These are phyloP conservation scores for Xanthoconium stramineum DNA, from an alignment of 768 basidiomycete genomes.

Conservation along the genomic window DNA sequence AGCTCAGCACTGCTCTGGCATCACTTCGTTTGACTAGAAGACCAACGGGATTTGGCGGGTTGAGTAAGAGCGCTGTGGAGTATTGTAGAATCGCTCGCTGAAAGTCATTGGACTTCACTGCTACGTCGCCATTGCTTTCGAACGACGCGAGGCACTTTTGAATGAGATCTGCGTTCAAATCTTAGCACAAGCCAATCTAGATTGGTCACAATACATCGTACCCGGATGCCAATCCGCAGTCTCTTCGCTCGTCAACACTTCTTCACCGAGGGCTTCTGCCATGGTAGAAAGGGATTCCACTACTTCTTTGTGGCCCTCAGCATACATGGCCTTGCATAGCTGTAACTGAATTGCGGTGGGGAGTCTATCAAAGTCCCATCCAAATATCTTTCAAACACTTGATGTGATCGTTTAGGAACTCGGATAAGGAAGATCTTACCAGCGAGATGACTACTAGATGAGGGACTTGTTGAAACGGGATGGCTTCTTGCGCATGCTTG, in stretches of 20 bases:
- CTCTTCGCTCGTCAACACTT: background rate
- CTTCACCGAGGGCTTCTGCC: background rate
- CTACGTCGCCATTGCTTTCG: background rate
- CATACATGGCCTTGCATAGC: too few relatives aligned
- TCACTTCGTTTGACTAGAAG: slow-evolving; percentile 10
- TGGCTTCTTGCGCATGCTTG: background rate
- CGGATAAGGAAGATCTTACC: too few relatives aligned
- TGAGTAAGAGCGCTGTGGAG: background rate
- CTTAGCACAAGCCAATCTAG: background rate
- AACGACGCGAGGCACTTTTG: background rate
- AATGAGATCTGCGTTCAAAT: background rate
- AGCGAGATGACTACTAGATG: background rate
- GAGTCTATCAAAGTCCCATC: too few relatives aligned
- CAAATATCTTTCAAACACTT: too few relatives aligned
- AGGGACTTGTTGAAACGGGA: background rate
- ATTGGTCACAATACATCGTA: background rate
- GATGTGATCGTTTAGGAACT: too few relatives aligned
- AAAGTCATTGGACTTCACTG: background rate
- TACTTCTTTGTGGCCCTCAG: background rate
- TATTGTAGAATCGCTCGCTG: slow-evolving; percentile 1
- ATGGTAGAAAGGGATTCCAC: background rate
- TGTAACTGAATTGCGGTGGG: too few relatives aligned
- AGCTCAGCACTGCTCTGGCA: background rate
- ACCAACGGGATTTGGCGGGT: background rate
- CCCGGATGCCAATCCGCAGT: background rate